phyloP scores from a whole-genome alignment of 1,139 yeast species.

The Yamadazyma dushanensis region DNA sequence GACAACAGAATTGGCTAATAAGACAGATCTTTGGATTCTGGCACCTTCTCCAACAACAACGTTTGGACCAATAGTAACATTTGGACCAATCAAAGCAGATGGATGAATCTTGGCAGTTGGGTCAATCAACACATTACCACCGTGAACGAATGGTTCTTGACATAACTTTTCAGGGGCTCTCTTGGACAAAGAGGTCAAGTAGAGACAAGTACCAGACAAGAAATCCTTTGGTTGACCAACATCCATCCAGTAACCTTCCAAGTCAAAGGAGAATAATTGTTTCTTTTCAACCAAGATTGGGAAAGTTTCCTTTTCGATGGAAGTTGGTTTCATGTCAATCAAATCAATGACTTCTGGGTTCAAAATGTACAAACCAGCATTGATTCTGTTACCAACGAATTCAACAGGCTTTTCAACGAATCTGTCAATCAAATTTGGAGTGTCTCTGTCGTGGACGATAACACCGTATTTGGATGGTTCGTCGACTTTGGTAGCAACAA shows the following conservation, averaged over 20 bases:
- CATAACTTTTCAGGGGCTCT: conserved; percentile 72
- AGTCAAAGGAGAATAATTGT: conserved; percentile 90
- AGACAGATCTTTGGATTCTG: conserved; percentile 93
- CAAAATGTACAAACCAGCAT: conserved; percentile 94
- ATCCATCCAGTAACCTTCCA: conserved; percentile 99
- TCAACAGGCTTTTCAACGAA: conserved; percentile 99
- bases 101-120: conserved; percentile 93
- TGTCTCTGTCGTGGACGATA: conserved; percentile 92
- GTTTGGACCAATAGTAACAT: conserved; percentile 97
- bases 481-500: conserved; percentile 98
- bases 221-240: conserved; percentile 99
- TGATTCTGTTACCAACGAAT: conserved; percentile 96
- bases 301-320: conserved; percentile 99
- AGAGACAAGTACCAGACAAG: conserved; percentile 92
- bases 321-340: conserved; percentile 97
- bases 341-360: conserved; percentile 96
- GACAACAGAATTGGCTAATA: conserved; percentile 85
- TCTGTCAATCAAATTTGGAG: conserved; percentile 93
- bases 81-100: conserved; percentile 95
- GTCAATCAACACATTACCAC: conserved; percentile 92
- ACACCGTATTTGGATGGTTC: conserved; percentile 99
- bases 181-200: conserved; percentile 83
- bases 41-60: conserved; percentile 98
- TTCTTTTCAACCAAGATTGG: conserved; percentile 90
- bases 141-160: conserved; percentile 66